A percentile compares a stretch with the other conserved stretches of the same genome.
These are phyloP conservation scores for Lathyrus oleraceus DNA, from an alignment of 306 rosid genomes.

Conservation along the genomic window DNA sequence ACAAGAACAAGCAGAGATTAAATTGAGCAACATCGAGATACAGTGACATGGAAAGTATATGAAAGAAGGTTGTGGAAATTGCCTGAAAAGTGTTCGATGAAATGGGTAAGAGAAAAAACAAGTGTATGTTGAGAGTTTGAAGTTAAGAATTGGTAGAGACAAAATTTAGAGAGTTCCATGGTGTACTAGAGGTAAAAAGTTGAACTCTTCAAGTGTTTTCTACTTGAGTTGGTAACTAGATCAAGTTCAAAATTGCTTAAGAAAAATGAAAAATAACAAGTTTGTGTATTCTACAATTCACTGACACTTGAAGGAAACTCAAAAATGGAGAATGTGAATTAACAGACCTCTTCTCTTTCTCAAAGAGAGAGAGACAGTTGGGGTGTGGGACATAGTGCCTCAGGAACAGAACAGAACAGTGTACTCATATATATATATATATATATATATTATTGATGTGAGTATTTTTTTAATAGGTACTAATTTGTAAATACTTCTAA, in stretches of 20 bases:
- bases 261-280: slow-evolving; percentile 17
- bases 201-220: slow-evolving; percentile 17
- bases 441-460: too few species aligned
- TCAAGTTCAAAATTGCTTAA: slow-evolving; percentile 39
- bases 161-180: slow-evolving; percentile 51
- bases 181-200: slow-evolving; percentile 25
- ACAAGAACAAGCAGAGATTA: slow-evolving; percentile 58
- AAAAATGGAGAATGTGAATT: slow-evolving; percentile 35
- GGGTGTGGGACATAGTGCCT: slow-evolving; percentile 44
- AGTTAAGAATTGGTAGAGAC: slow-evolving; percentile 43
- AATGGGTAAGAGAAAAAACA: slow-evolving; percentile 42
- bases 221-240: slow-evolving; percentile 44
- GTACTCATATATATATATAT: neutral
- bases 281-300: slow-evolving; percentile 38
- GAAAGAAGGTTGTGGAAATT: slow-evolving; percentile 47
- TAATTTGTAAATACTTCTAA: too few species aligned
- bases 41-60: slow-evolving; percentile 56
- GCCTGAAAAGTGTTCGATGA: slow-evolving; percentile 50
- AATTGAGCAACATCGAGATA: slow-evolving; percentile 48
- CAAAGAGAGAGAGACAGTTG: slow-evolving; percentile 47
- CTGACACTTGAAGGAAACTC: slow-evolving; percentile 30
- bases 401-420: slow-evolving; percentile 18
- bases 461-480: too few species aligned
- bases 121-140: slow-evolving; percentile 31
- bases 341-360: slow-evolving; percentile 43